Base-by-base conservation (phyloP, 1,139 yeast species). In the Lodderomyces beijingensis region DNA sequence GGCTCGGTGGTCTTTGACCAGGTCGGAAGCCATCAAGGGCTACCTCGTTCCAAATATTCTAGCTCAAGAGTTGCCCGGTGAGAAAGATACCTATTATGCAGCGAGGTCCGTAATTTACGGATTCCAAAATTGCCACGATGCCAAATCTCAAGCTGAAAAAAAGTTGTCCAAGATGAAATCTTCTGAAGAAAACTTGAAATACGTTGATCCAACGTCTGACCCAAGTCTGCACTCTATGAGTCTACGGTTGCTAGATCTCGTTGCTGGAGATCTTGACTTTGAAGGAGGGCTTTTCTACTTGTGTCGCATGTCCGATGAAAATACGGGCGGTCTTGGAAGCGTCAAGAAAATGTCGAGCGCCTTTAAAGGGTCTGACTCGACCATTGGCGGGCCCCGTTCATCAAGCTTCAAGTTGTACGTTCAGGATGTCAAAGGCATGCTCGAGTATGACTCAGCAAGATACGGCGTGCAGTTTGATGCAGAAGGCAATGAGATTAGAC, bases 391-490 rank as follows among this genome's bases (percentile, higher is more conserved):
- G 2, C 45, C 47, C 1, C 46, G 49, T 13, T 63, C 70, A 0
- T 60, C 74, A 1, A 44, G 53, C 11, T 72, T 72, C 50, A 70
- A 67, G 34, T 45, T 72, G n/a, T 71, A 68, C 36, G 76, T 70
- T n/a, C 70, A 71, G 41, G 77, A 72, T 49, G 62, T 68, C 1
- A 58, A 65, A 33, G 49, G 53, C 17, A 55, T 65, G 57, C 46
- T 70, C 16, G 41, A 46, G 2, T 55, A 55, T 4, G 46, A 59
- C 1, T 49, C 66, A 10, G 34, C 44, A 1, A 41, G 36, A 3
- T 59, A 51, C 30, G 74, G 72, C 0, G 46, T 63, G 4, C 70
- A 65, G 34, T 65, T 65, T 38, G 57, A 59, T 42, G 31, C 33
- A 9, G 22, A 37, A 13, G 63, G 4, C 70, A 65, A 35, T 65